phyloP scores from a whole-genome alignment of 2,329 filamentous ascomycete species.

The Leptosphaerulina australis region DNA sequence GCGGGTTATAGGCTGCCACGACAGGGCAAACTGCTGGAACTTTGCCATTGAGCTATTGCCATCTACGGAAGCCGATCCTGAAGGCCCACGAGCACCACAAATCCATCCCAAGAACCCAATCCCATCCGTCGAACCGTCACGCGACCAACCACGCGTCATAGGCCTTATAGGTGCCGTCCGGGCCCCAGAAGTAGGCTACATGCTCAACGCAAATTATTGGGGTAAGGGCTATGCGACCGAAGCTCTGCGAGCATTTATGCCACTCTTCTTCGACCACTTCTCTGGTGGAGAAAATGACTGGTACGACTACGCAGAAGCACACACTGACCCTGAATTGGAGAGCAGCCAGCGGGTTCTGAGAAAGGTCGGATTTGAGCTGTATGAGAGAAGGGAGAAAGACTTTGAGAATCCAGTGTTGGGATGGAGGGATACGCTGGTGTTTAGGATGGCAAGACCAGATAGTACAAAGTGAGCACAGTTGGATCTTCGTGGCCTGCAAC shows the following conservation, averaged over 20 bases:
- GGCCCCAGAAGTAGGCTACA: slow-evolving; percentile 52
- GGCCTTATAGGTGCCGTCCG: slow-evolving; percentile 52
- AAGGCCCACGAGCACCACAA: background rate
- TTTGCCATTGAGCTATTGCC: slow-evolving; percentile 59
- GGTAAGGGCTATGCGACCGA: slow-evolving; percentile 54
- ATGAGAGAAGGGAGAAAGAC: slow-evolving; percentile 51
- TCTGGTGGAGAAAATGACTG: slow-evolving; percentile 32
- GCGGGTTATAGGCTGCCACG: slow-evolving; percentile 32
- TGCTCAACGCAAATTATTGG: slow-evolving; percentile 49
- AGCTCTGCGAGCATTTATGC: slow-evolving; percentile 51
- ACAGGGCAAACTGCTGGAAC: slow-evolving; percentile 57
- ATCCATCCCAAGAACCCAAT: background rate
- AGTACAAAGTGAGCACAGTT: too few relatives aligned
- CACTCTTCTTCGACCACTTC: slow-evolving; percentile 49
- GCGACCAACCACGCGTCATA: slow-evolving; percentile 42
- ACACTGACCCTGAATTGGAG: slow-evolving; percentile 58
- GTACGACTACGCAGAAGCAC: slow-evolving; percentile 51
- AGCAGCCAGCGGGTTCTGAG: slow-evolving; percentile 62
- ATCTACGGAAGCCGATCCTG: slow-evolving; percentile 1
- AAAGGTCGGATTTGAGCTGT: slow-evolving; percentile 62
- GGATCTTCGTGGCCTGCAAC: too few relatives aligned
- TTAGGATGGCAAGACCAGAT: slow-evolving; percentile 35
- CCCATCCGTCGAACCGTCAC: background rate
- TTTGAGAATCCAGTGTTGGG: slow-evolving; percentile 48
- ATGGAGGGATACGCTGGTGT: slow-evolving; percentile 47